Base-by-base conservation (phyloP, 306 rosid genomes). In the Malus sieversii region DNA sequence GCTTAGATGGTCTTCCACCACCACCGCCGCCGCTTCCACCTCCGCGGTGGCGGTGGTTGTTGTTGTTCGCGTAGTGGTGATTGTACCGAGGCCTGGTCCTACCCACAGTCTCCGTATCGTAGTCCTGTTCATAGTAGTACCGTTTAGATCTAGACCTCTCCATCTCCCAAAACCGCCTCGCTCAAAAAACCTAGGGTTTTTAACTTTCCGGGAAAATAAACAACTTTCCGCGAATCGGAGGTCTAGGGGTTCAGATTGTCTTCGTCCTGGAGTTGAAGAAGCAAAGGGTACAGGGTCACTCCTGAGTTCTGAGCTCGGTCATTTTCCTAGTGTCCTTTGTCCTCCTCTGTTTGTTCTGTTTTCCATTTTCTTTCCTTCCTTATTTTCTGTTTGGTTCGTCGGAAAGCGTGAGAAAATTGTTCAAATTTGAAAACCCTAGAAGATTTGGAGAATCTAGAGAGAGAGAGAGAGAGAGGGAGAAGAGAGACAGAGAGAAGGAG, bases 61-160 rank as follows among this genome's bases (percentile, higher is more conserved):
- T 32, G 48, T 46, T 78, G 65, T 59, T 45, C 76, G 75, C 42
- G 63, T 93, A 88, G 87, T 89, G 92, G 88, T 87, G 82, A 77
- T 96, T 92, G 89, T 90, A 92, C 38, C 98, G 86, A 2, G 98
- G 92, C 58, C 97, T 87, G 32, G 92, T 92, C 77, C 97, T 86
- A 68, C 83, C 90, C 30, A 95, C 68, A 44, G 99, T 80, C 77
- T 92, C 97, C 2, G 97, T 86, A 70, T 96, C 99, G 60, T 85
- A 92, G 74, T 92, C 99, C 67, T 96, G 99, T 74, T 92, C 98
- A 85, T 90, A 92, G 86, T 90, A 90, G 89, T 90, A 90, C 78
- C 99, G 81, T 91, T 96, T 96, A 76, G 99, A 96, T 96, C 99
- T 96, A 76, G 99, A 92, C 93, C 97, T 90, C 58, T 96, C 99